Evolutionary conservation across 2,329 filamentous ascomycete species (phyloP).

Genomic region (Epichloe amarillans): DNA sequence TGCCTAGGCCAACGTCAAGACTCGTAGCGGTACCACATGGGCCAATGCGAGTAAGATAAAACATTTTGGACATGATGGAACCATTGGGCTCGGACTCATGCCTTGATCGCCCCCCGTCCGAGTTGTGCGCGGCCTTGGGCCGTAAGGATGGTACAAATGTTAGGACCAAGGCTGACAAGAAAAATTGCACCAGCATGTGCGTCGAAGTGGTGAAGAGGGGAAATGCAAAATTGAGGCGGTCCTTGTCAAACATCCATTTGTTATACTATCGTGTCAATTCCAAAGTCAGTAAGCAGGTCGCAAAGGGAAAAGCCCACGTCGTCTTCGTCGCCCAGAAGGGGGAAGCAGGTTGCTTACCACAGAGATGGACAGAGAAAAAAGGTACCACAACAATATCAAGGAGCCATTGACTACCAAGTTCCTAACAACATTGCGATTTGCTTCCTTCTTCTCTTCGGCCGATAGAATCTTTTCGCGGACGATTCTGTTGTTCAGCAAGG

Average conservation of each 20-base stretch:
- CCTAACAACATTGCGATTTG: slow-evolving; percentile 59
- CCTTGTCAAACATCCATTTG: slow-evolving; percentile 97
- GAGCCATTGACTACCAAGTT: slow-evolving; percentile 59
- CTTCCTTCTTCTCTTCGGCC: slow-evolving; percentile 61
- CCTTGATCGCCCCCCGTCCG: slow-evolving; percentile 36
- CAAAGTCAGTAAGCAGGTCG: slow-evolving; percentile 9
- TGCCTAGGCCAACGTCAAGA: slow-evolving; percentile 89
- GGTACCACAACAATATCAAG: slow-evolving; percentile 78
- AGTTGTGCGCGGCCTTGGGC: slow-evolving; percentile 40
- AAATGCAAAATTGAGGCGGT: slow-evolving; percentile 79
- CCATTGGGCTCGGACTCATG: slow-evolving; percentile 39
- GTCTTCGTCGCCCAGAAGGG: not conserved
- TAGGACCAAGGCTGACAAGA: slow-evolving; percentile 62
- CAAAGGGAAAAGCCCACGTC: not conserved
- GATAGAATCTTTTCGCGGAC: slow-evolving; percentile 46
- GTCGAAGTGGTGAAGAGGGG: slow-evolving; percentile 89
- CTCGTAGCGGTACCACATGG: slow-evolving; percentile 89
- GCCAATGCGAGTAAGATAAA: slow-evolving; percentile 83
- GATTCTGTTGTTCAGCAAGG: slow-evolving; percentile 56
- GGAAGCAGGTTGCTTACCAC: slow-evolving; percentile 44
- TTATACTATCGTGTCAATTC: slow-evolving; percentile 57
- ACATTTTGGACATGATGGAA: slow-evolving; percentile 71
- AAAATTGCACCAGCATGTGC: slow-evolving; percentile 93
- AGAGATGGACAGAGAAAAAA: slow-evolving; percentile 87
- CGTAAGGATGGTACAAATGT: slow-evolving; percentile 73